A percentile compares a stretch with the other conserved stretches of the same genome.
Conservation (phyloP, 148 eudicot species). For the Rhododendron vialii region DNA sequence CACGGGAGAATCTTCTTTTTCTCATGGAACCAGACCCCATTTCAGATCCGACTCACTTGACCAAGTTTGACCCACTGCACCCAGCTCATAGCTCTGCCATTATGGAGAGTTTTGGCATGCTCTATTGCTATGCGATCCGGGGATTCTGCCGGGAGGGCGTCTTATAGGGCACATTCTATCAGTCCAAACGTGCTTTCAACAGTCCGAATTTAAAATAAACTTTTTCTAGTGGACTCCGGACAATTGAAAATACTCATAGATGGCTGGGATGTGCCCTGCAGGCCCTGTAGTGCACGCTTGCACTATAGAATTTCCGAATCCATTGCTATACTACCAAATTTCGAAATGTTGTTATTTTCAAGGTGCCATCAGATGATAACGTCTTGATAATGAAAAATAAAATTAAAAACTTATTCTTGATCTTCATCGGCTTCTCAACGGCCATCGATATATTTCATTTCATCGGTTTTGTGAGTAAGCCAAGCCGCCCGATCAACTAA, state of each 20-base stretch:
- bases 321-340: neutral
- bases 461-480: too few relatives aligned
- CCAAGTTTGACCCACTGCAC: neutral
- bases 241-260: too few relatives aligned
- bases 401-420: neutral
- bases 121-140: neutral
- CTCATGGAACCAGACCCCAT: neutral
- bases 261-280: too few relatives aligned
- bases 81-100: neutral
- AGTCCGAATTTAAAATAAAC: too few relatives aligned
- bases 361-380: neutral
- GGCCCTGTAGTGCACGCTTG: too few relatives aligned
- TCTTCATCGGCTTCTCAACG: neutral
- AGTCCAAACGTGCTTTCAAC: too few relatives aligned
- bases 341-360: neutral
- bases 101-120: neutral
- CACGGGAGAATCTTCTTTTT: constrained; percentile 22
- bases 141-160: too few relatives aligned
- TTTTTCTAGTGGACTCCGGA: too few relatives aligned
- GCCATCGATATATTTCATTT: neutral
- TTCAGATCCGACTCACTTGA: neutral
- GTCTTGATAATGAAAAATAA: neutral
- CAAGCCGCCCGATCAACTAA: too few relatives aligned
- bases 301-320: too few relatives aligned
- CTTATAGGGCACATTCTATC: too few relatives aligned